These are phyloP conservation scores for Corymbia maculata DNA, from an alignment of 345 rosid genomes.

Conservation along the genomic window DNA sequence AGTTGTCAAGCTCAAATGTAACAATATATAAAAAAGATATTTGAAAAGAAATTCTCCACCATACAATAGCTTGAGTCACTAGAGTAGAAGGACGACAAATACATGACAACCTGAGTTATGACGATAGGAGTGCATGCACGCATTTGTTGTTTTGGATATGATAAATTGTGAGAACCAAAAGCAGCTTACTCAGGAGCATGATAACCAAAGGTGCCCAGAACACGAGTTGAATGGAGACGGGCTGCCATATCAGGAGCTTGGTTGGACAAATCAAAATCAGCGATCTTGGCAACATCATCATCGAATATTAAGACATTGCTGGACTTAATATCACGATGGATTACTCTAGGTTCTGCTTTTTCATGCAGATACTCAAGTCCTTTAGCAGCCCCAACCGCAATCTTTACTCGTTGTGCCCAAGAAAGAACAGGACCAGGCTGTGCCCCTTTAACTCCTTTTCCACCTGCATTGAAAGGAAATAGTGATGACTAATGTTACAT, in stretches of 20 bases:
- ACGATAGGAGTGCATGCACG: background rate
- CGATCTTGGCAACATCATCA: constrained; percentile 81
- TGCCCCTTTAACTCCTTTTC: constrained; percentile 86
- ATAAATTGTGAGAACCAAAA: background rate
- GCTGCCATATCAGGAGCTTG: constrained; percentile 93
- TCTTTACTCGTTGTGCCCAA: constrained; percentile 90
- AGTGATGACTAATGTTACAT: background rate
- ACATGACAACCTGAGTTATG: background rate
- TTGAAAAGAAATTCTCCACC: background rate
- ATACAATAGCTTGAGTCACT: background rate
- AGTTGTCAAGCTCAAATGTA: background rate
- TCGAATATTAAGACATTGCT: constrained; percentile 78
- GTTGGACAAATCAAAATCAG: constrained; percentile 87
- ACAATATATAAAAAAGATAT: background rate
- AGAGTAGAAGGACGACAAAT: background rate
- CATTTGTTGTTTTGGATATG: background rate
- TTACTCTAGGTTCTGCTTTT: constrained; percentile 60
- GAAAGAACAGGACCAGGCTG: constrained; percentile 71
- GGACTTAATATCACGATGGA: constrained; percentile 88
- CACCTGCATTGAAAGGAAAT: background rate
- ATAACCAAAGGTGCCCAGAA: constrained; percentile 91
- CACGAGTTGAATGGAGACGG: constrained; percentile 91
- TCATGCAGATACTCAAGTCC: constrained; percentile 96
- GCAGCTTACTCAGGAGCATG: constrained; percentile 93
- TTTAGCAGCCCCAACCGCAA: constrained; percentile 83